Conservation (phyloP, 2,329 filamentous ascomycete genomes). For the Graphium sp. region DNA sequence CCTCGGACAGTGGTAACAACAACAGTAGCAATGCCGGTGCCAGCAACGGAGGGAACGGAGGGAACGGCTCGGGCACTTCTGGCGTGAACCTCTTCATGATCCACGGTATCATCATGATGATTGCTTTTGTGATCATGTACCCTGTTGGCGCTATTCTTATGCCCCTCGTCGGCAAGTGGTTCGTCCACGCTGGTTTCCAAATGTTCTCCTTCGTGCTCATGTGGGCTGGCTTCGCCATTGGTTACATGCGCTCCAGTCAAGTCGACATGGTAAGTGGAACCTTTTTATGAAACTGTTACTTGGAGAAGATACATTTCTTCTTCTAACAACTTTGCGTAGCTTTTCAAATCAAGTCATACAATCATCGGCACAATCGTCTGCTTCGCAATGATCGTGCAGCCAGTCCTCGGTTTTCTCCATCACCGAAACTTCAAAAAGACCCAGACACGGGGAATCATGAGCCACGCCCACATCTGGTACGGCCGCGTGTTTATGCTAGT, state of each 20-base stretch:
- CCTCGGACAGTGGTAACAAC: conserved; percentile 5
- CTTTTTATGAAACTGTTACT: conserved; percentile 4
- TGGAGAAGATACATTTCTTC: not conserved
- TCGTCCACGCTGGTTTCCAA: conserved; percentile 41
- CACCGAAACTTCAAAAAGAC: conserved; percentile 33
- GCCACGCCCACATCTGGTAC: conserved; percentile 44
- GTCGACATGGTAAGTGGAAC: conserved; percentile 20
- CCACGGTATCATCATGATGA: conserved; percentile 44
- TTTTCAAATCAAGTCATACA: conserved; percentile 35
- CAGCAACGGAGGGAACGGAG: conserved; percentile 5
- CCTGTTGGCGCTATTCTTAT: conserved; percentile 44
- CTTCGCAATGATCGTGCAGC: conserved; percentile 37
- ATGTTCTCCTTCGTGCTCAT: conserved; percentile 33
- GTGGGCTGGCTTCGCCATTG: conserved; percentile 43
- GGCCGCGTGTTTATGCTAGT: conserved; percentile 39
- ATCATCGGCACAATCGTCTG: conserved; percentile 37
- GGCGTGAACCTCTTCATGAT: conserved; percentile 16
- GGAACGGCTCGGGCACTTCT: conserved; percentile 1
- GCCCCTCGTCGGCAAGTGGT: conserved; percentile 38
- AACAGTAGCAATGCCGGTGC: conserved; percentile 6
- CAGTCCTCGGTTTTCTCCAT: conserved; percentile 38
- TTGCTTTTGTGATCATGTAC: conserved; percentile 41
- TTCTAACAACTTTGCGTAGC: conserved; percentile 17
- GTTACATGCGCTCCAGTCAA: conserved; percentile 28
- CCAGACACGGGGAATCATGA: conserved; percentile 28